These are phyloP conservation scores for Gossypium aridum DNA, from an alignment of 441 rosid genomes.

Conservation along the genomic window DNA sequence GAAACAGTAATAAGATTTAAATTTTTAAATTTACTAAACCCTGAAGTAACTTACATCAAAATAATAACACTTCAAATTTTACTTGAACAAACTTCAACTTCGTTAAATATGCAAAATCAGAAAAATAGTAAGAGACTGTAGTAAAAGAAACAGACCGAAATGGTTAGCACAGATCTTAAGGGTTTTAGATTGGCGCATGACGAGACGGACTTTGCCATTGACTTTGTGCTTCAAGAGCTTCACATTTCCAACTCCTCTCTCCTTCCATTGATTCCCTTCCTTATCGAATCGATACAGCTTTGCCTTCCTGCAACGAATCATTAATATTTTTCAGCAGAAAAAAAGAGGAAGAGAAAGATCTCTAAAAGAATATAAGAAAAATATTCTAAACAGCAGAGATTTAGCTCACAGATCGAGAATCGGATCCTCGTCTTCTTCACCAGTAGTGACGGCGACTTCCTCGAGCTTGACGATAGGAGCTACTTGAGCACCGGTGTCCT, in stretches of 20 bases:
- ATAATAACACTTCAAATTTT: not conserved
- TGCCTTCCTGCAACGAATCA: constrained; percentile 32
- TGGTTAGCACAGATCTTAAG: constrained; percentile 78
- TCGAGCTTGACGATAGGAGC: constrained; percentile 63
- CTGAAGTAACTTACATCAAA: not conserved
- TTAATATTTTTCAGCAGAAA: constrained; percentile 5
- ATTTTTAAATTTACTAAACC: too few relatives aligned
- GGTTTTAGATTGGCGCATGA: constrained; percentile 65
- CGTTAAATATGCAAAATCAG: not conserved
- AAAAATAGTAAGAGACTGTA: not conserved
- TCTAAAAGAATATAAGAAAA: not conserved
- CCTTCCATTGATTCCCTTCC: constrained; percentile 72
- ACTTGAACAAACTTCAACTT: not conserved
- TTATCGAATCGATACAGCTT: constrained; percentile 61
- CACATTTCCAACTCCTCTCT: constrained; percentile 56
- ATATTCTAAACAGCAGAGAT: not conserved
- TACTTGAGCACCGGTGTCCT: constrained; percentile 73
- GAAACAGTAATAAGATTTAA: too few relatives aligned
- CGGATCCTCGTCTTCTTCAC: constrained; percentile 61
- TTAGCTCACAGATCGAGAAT: constrained; percentile 48
- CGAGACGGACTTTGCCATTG: constrained; percentile 47
- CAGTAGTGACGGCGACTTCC: constrained; percentile 55
- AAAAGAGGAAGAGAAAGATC: not conserved
- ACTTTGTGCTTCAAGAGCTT: constrained; percentile 57
- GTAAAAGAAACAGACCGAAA: constrained; percentile 30